Evolutionary conservation across 768 basidiomycete genomes (phyloP), one percentile per base, ranked within the genome.

Genomic region (Lyophyllum semitale): DNA sequence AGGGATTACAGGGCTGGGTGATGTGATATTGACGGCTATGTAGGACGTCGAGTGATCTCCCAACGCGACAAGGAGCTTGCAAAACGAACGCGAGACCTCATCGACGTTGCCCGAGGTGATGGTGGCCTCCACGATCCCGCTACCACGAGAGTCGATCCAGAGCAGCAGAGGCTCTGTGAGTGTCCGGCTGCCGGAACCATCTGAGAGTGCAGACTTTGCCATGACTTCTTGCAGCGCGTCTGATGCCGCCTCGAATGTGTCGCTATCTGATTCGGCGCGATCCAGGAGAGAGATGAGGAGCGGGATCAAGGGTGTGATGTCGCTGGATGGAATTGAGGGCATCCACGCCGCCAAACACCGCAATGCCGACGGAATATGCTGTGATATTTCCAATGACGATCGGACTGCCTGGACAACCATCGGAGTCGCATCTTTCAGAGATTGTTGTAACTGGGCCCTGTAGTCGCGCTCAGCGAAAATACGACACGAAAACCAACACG

Each of bases 271-370:
- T 53, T 78, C 63, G 0, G 81, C 62, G 4, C 79, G 72, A 51
- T 85, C 78, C 9, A 95, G 79, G 17, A 87, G 78, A 1, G 78
- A 72, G 51, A 95, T 86, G 12, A 93, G 76, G 4, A 81, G 68
- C 1, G 81, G 79, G 32, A 93, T 82, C 9, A 96, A 67, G 0
- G 84, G 79, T 0, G 84, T 88, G 45, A 95, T 68, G 52, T 92
- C 85, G 55, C 89, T 92, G 55, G 82, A 79, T 23, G 83, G 85
- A 9, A 95, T 70, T 32, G 82, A 79, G 2, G 78, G 71, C 62
- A 95, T 83, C 95, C 94, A 98, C 2, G 89, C 85, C 65, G 91
- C 85, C 2, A 95, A 73, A 66, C 92, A 94, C 56, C 83, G 85
- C 50, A 95, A 77, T 0, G 91, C 90, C 0, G 91, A 84, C 17